Evolutionary conservation across 345 rosid species (phyloP), one percentile per base, ranked within the genome.

Genomic region (Dipteronia dyeriana): DNA sequence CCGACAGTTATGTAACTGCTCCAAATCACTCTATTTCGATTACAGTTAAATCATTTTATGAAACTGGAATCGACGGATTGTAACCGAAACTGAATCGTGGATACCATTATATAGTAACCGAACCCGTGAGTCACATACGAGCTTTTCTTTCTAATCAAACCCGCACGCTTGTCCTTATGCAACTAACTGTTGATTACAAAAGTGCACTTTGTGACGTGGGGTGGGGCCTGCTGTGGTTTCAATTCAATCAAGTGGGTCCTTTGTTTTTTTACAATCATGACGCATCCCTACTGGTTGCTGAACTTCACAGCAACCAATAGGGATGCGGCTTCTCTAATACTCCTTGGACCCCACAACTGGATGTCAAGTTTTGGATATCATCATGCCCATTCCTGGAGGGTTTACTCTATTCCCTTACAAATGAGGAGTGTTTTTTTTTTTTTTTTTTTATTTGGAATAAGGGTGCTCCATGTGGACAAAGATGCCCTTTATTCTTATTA

Each of bases 241-340:
- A 80, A 76, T 75, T 75, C 78, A 76, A 67, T 14, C 10, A 9
- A 13, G 25, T 49, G 84, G 88, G 75, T 16, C 80, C 83, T 4
- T 0, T 12, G 1, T 34, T 29, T 57, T 38, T 9, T 41, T 41
- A 3, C 45, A 75, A 82, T 83, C 75, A 76, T 76, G 23, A 66
- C 66, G 62, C n/a, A n/a, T n/a, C n/a, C n/a, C n/a, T n/a, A n/a
- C n/a, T n/a, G 79, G 49, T 79, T 76, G 77, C 77, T 76, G 75
- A 68, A 54, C 77, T 79, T 84, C 38, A 4, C 76, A 64, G 84
- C 84, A 83, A 83, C 90, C 87, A 81, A 87, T 82, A 61, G 79
- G 70, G 82, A 83, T 76, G 85, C 87, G 69, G 88, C 68, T 81
- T 76, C 83, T 43, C 57, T 17, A 84, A 84, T 75, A 63, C 80